Conservation (phyloP, 805 yeast species). For the Metschnikowia dekortorum region DNA sequence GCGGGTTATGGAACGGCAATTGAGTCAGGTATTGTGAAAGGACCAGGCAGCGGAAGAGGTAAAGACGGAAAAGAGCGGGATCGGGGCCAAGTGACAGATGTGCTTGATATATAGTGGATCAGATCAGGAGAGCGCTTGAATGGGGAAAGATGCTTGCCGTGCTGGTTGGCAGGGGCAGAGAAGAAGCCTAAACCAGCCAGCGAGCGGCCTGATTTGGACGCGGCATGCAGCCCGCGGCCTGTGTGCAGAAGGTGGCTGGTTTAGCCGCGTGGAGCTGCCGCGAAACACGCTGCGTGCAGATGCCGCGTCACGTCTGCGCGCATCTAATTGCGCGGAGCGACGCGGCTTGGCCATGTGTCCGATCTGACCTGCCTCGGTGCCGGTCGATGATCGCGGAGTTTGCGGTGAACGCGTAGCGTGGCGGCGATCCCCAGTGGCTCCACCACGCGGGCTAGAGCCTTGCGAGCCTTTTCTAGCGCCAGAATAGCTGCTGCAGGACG, state of each 20-base stretch:
- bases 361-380: background rate
- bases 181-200: slow-evolving; percentile 6
- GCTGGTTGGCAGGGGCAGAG: slow-evolving; percentile 5
- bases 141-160: slow-evolving; percentile 4
- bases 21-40: too few relatives aligned
- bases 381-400: background rate
- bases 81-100: background rate
- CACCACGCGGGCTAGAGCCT: too few relatives aligned
- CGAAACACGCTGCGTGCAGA: background rate
- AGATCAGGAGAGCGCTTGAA: slow-evolving; percentile 2
- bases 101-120: slow-evolving; percentile 1
- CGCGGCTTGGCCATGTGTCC: background rate
- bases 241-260: slow-evolving; percentile 1
- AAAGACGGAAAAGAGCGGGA: background rate
- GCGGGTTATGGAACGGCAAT: too few relatives aligned
- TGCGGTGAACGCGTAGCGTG: too few relatives aligned
- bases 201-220: slow-evolving; percentile 3
- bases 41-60: too few relatives aligned
- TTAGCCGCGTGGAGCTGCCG: background rate
- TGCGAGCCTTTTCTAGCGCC: too few relatives aligned
- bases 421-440: too few relatives aligned
- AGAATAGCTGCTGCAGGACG: too few relatives aligned
- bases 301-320: background rate
- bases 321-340: background rate
- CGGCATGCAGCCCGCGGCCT: background rate